Base-by-base conservation (phyloP, 2,329 filamentous ascomycete genomes). In the Trichoderma cornu-damae region DNA sequence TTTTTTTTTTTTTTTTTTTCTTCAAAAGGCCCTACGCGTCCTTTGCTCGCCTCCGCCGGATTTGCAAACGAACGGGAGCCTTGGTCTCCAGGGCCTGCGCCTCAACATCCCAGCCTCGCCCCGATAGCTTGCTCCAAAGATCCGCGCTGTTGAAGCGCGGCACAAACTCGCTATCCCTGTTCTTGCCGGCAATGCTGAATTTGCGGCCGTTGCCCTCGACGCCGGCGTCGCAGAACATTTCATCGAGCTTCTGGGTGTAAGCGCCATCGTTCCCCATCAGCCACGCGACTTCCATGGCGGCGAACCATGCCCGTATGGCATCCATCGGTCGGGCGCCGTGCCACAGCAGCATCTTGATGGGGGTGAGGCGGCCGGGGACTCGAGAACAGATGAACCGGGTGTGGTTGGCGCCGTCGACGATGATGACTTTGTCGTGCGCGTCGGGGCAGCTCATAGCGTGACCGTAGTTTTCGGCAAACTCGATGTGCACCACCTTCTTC, bases 381-480 rank as follows among this genome's bases (percentile, higher is more conserved):
- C 67, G 63, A 3, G 65, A 64, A 50, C 65, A 66, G 16, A 73
- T 60, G 30, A 72, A 69, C 1, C 65, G 62, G 7, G 66, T 70
- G 42, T 67, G 64, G 43, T 63, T 63, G 2, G 61, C 48, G 4
- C 70, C 68, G 40, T 73, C 70, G 1, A 70, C 59, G 5, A 69
- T 62, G 28, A 65, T 46, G 8, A 66, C 61, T 16, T 65, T 63
- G 54, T 64, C 49, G 12, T 57, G 44, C 0, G 53, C 18, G 7
- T 61, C 57, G 16, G 57, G 54, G 22, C 54, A 57, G 11, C 65
- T 65, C 59, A 69, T 64, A 14, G 70, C 69, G 16, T 77, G 69
- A 34, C 68, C 69, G 59, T 79, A 81, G 58, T 67, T 75, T 6
- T 62, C 59, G 0, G 75, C 75, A 55, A 69, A 76, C 56, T 68